Evolutionary conservation across 495 filamentous ascomycete genomes (phyloP).

Genomic region (Platismatia glauca): DNA sequence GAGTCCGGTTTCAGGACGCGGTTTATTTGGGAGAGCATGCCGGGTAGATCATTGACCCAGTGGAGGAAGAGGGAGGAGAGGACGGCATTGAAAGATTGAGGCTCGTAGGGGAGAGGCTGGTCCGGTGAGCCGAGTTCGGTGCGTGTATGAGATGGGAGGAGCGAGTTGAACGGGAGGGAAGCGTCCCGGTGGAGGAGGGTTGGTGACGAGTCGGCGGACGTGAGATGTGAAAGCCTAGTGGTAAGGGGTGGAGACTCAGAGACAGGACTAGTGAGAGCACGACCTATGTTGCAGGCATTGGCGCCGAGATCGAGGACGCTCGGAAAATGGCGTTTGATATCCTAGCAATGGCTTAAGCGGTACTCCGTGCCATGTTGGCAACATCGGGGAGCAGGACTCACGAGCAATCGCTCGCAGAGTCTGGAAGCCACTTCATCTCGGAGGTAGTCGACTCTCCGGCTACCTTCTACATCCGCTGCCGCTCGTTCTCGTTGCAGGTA

Average conservation of each 20-base stretch:
- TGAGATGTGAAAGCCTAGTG: conserved; percentile 57
- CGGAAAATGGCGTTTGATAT: conserved; percentile 82
- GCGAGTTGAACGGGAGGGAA: conserved; percentile 62
- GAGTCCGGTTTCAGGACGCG: conserved; percentile 77
- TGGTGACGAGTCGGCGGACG: conserved; percentile 71
- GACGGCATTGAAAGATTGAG: conserved; percentile 79
- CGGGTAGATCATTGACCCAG: conserved; percentile 96
- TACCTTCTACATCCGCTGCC: conserved; percentile 56
- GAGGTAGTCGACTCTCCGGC: conserved; percentile 78
- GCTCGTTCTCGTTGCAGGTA: conserved; percentile 84
- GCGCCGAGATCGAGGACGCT: conserved; percentile 88
- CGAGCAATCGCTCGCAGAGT: conserved; percentile 78
- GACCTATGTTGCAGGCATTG: conserved; percentile 90
- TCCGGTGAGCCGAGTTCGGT: conserved; percentile 48
- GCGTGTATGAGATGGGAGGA: conserved; percentile 56
- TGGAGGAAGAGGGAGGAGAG: conserved; percentile 82
- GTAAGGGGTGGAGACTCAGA: conserved; percentile 53
- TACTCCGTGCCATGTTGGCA: too few species aligned
- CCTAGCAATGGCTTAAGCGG: conserved; percentile 38
- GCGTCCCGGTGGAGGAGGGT: conserved; percentile 76
- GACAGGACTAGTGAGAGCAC: conserved; percentile 59
- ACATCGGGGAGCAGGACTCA: conserved; percentile 33
- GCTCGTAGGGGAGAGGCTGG: conserved; percentile 66
- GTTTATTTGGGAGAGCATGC: conserved; percentile 71
- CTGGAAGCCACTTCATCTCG: conserved; percentile 83